Conservation (phyloP, 192 early-diverging fungal genomes). For the Spinellus fusiger region DNA sequence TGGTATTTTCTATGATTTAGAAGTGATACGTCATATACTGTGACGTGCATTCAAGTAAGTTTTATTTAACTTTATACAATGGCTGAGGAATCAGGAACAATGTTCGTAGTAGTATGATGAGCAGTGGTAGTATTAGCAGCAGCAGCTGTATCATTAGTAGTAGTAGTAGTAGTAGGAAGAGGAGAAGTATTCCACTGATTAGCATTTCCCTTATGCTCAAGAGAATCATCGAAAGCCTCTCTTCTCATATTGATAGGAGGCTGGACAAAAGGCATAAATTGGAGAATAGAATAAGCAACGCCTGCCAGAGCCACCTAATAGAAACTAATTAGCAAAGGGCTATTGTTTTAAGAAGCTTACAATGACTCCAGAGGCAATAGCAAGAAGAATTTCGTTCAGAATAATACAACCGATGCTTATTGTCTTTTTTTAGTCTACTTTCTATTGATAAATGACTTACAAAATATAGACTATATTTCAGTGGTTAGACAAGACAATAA, state of each 20-base stretch:
- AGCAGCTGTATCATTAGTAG: no score
- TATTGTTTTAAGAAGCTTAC: conserved; percentile 16
- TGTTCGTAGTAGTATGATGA: not conserved
- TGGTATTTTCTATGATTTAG: not conserved
- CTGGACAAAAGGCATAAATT: conserved; percentile 17
- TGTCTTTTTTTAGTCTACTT: not conserved
- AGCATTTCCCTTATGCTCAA: conserved; percentile 14
- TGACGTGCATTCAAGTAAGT: not conserved
- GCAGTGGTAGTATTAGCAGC: no score
- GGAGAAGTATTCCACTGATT: not conserved
- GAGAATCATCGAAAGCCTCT: conserved; percentile 12
- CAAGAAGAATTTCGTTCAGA: conserved; percentile 11
- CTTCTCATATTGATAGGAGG: conserved; percentile 24
- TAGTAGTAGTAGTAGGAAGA: not conserved
- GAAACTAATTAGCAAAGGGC: not conserved
- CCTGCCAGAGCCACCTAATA: conserved; percentile 17
- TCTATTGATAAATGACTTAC: conserved; percentile 1
- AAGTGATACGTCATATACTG: not conserved
- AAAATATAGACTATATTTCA: conserved; percentile 15
- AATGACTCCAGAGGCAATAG: conserved; percentile 29
- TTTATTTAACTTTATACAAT: no score
- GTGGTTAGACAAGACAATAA: not conserved
- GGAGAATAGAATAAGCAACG: conserved; percentile 6
- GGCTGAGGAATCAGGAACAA: no score
- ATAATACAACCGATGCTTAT: conserved; percentile 29